Base-by-base conservation (phyloP, 768 basidiomycete species). In the Boletus edulis region DNA sequence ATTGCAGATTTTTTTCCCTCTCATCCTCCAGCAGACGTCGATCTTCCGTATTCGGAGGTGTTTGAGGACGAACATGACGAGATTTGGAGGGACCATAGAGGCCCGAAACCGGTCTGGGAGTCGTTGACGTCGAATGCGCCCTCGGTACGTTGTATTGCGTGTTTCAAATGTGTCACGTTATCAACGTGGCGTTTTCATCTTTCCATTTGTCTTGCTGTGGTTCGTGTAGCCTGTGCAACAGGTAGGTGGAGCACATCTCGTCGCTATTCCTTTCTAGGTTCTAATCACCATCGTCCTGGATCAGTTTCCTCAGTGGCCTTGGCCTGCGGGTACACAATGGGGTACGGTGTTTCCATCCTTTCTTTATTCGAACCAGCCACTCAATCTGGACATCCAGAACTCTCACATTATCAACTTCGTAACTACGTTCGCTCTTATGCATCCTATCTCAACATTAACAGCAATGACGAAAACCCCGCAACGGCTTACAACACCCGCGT, bases 401-500 rank as follows among this genome's bases (percentile, higher is more conserved):
- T 75, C 29, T 62, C 72, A 11, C 67, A 77, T 40, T 59, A 62
- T 6, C 63, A 71, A 39, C 42, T 75, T 27, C 61, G 66, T 51
- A 62, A 69, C 35, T 76, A 41, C 13, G 12, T 41, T 14, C 40
- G 40, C 12, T 41, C 40, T 18, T 41, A 41, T 22, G 40, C 40
- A 20, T 41, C 40, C 20, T 41, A 41, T 14, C 18, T 20, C 40
- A 41, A 41, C 40, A 41, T 41, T 11, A 41, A 41, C 5, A 41
- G 40, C 40, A 80, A 78, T 50, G 78, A 78, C 55, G 62, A 65
- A 8, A 76, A 71, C 49, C 65, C 67, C 0, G 59, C 69, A 18
- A 54, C 73, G 0, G 72, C 72, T 3, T 78, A 76, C 64, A 76
- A 76, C 63, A 80, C 78, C 0, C 74, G 78, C 9, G 77, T 82